Base-by-base conservation (phyloP, 495 filamentous ascomycete genomes). In the Aspergillus saccharolyticus region DNA sequence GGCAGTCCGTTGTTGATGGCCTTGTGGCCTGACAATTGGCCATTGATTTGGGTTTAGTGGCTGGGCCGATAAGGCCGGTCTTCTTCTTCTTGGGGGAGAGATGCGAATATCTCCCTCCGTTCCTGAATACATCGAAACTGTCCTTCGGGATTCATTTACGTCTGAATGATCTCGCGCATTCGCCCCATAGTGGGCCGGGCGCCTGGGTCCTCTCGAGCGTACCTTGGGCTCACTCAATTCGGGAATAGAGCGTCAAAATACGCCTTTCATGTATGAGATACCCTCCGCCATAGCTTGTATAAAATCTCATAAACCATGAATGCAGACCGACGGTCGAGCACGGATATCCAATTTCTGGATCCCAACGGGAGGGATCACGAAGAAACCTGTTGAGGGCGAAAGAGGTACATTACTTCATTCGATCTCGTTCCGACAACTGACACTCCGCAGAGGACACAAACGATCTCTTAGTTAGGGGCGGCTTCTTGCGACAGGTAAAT, bases 331-430 rank as follows among this genome's bases (percentile, higher is more conserved):
- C 72, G 75, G 78, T 39, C 71, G 84, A 57, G 80, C 70, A 64
- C 82, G 90, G 50, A 73, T 88, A 18, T 90, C 89, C 12, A 83
- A 78, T 42, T 82, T 91, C 63, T 95, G 91, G 88, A 79, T 85
- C 18, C 88, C 90, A 0, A 88, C 84, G 14, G 86, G 85, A 49
- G 88, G 88, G n/a, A 85, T 90, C 54, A 76, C 84, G 3, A 75
- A 78, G 51, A 76, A 76, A 54, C 68, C 80, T 19, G 68, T 70
- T 54, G 76, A 83, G 65, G 74, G 73, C 64, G 71, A 72, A 64
- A 73, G 66, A 56, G 69, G 69, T 74, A 54, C 42, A 48, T 45
- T 10, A 3, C 18, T 19, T 16, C 4, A 50, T 18, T 20, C 16
- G 16, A 24, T n/a, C 7, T 22, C 25, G 18, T 56, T 3, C 16